phyloP scores from a whole-genome alignment of 257 asterid genomes.

The Solanum medicagineum region DNA sequence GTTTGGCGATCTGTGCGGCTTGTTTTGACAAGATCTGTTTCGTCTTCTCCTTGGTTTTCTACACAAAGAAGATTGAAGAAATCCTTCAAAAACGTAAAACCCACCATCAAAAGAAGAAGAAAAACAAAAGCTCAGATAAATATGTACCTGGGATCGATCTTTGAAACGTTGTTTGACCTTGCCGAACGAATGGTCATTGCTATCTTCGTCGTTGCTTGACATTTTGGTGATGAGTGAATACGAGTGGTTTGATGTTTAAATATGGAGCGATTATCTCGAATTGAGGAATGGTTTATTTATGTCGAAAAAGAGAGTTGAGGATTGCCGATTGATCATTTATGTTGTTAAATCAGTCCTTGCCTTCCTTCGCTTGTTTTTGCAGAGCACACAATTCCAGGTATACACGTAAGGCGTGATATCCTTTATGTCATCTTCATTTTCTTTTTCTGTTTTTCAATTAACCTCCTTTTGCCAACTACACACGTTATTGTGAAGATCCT shows the following conservation, averaged over 20 bases:
- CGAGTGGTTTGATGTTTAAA: neutral
- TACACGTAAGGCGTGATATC: neutral
- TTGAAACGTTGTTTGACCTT: conserved; percentile 39
- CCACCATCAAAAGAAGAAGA: neutral
- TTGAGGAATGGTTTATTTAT: neutral
- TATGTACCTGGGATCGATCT: conserved; percentile 71
- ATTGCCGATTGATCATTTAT: neutral
- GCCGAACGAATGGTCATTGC: conserved; percentile 37
- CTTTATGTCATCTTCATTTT: neutral
- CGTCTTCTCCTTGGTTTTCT: conserved; percentile 81
- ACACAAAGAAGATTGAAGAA: neutral
- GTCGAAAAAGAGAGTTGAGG: neutral
- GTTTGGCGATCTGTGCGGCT: conserved; percentile 73
- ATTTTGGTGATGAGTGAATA: conserved; percentile 8
- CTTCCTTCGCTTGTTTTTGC: neutral
- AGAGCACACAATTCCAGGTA: neutral
- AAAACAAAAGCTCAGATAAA: neutral
- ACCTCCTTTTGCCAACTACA: neutral
- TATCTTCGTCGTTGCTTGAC: conserved; percentile 45
- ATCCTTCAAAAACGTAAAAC: neutral
- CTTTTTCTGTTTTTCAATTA: neutral
- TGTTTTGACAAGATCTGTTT: conserved; percentile 62
- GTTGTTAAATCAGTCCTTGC: neutral
- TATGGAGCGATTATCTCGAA: neutral
- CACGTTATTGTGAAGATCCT: neutral